These are phyloP conservation scores for Umbilicaria muhlenbergii DNA, from an alignment of 495 filamentous ascomycete species.

Conservation along the genomic window DNA sequence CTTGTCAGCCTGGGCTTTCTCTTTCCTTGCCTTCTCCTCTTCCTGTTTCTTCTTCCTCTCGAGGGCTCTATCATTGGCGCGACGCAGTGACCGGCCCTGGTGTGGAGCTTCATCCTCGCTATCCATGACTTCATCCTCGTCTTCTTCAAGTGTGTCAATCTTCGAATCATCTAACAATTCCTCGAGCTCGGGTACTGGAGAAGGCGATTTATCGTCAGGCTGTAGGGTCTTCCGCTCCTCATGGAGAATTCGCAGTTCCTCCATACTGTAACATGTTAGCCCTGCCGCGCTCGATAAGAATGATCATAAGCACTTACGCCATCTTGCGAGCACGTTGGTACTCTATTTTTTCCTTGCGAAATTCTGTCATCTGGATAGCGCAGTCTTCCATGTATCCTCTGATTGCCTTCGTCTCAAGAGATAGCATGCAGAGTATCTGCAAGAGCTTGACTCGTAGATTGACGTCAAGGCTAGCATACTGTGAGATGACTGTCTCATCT, in stretches of 20 bases:
- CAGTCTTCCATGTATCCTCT: conserved; percentile 82
- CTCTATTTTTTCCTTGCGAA: conserved; percentile 90
- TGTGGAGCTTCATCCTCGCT: conserved; percentile 46
- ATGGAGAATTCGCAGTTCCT: conserved; percentile 68
- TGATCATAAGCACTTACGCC: conserved; percentile 44
- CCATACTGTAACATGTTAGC: conserved; percentile 27
- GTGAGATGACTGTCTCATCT: conserved; percentile 49
- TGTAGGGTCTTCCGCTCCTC: conserved; percentile 77
- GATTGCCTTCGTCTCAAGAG: conserved; percentile 70
- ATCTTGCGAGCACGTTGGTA: conserved; percentile 69
- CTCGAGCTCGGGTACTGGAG: conserved; percentile 45
- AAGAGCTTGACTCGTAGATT: conserved; percentile 69
- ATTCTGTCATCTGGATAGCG: conserved; percentile 78
- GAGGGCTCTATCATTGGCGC: conserved; percentile 58
- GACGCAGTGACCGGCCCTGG: conserved; percentile 55
- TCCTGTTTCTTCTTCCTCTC: conserved; percentile 69
- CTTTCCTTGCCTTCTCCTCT: conserved; percentile 66
- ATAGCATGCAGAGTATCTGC: conserved; percentile 76
- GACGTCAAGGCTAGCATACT: conserved; percentile 61
- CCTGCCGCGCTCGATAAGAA: conserved; percentile 11
- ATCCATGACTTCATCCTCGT: conserved; percentile 35
- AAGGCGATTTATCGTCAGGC: conserved; percentile 53
- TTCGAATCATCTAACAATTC: conserved; percentile 46
- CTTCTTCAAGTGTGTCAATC: conserved; percentile 41
- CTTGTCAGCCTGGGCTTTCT: conserved; percentile 63